Evolutionary conservation across 2,329 filamentous ascomycete species (phyloP).

Genomic region (Chrysoporthe deuterocubensis): DNA sequence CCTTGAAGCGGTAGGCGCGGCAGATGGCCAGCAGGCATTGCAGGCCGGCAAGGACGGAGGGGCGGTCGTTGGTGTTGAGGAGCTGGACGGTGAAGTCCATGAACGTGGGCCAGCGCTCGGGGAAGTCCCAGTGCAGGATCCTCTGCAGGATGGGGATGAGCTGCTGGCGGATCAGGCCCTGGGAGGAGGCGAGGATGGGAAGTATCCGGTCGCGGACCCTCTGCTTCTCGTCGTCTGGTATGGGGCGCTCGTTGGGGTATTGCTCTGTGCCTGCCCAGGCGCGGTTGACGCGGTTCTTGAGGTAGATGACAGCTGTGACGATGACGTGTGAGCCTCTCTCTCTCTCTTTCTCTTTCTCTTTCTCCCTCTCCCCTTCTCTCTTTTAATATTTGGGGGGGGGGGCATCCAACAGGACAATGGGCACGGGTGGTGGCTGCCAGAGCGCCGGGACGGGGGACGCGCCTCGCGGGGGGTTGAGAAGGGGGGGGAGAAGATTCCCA

Average conservation of each 20-base stretch:
- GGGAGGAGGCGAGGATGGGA: conserved; percentile 81
- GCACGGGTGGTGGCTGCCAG: too few species aligned
- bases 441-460: conserved; percentile 16
- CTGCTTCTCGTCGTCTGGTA: conserved; percentile 87
- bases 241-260: conserved; percentile 71
- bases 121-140: conserved; percentile 95
- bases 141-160: conserved; percentile 94
- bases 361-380: too few species aligned
- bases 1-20: conserved; percentile 93
- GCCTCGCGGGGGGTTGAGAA: conserved; percentile 23
- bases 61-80: conserved; percentile 82
- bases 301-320: conserved; percentile 83
- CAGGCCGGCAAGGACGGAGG: conserved; percentile 87
- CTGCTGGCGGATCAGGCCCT: conserved; percentile 84
- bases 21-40: conserved; percentile 95
- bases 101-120: conserved; percentile 90
- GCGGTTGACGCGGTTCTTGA: conserved; percentile 95
- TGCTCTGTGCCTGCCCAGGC: conserved; percentile 85
- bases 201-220: conserved; percentile 87
- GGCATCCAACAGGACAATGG: background rate
- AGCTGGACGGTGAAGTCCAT: conserved; percentile 91
- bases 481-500: too few species aligned
- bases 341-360: too few species aligned
- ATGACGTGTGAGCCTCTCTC: conserved; percentile 28
- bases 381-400: background rate